phyloP scores from a whole-genome alignment of 441 rosid species.

The Cnidoscolus chayamansa region DNA sequence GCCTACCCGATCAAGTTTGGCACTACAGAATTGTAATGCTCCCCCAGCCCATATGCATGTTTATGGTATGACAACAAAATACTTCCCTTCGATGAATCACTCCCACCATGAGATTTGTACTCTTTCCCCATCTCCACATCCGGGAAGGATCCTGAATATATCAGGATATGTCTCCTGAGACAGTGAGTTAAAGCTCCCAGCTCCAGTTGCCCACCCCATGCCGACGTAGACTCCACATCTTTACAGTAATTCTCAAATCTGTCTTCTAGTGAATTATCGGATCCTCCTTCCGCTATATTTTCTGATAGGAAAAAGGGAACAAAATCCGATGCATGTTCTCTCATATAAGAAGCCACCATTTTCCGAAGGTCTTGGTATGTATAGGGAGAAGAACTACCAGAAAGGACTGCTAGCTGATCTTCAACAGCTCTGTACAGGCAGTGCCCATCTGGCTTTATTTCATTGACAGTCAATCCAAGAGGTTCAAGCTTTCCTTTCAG shows the following conservation, averaged over 20 bases:
- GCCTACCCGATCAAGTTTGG: slow-evolving; percentile 30
- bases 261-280: slow-evolving; percentile 41
- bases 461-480: slow-evolving; percentile 52
- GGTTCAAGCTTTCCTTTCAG: slow-evolving; percentile 72
- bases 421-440: slow-evolving; percentile 92
- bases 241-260: slow-evolving; percentile 75
- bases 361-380: slow-evolving; percentile 61
- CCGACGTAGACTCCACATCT: slow-evolving; percentile 77
- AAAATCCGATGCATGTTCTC: slow-evolving; percentile 53
- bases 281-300: slow-evolving; percentile 31
- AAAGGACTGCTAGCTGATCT: slow-evolving; percentile 57
- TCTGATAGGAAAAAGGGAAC: slow-evolving; percentile 69
- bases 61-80: slow-evolving; percentile 64
- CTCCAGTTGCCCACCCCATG: slow-evolving; percentile 91
- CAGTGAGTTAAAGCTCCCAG: slow-evolving; percentile 78
- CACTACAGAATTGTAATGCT: slow-evolving; percentile 73
- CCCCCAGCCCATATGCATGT: slow-evolving; percentile 85
- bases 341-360: slow-evolving; percentile 82
- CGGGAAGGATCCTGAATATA: slow-evolving; percentile 79
- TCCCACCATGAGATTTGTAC: slow-evolving; percentile 43
- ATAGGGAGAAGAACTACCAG: slow-evolving; percentile 64
- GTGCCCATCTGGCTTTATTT: slow-evolving; percentile 87
- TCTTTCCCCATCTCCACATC: slow-evolving; percentile 95
- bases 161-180: slow-evolving; percentile 57
- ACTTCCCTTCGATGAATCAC: slow-evolving; percentile 27